Conservation (phyloP, 176 grass and related monocot species). For the Zoysia pacifica region DNA sequence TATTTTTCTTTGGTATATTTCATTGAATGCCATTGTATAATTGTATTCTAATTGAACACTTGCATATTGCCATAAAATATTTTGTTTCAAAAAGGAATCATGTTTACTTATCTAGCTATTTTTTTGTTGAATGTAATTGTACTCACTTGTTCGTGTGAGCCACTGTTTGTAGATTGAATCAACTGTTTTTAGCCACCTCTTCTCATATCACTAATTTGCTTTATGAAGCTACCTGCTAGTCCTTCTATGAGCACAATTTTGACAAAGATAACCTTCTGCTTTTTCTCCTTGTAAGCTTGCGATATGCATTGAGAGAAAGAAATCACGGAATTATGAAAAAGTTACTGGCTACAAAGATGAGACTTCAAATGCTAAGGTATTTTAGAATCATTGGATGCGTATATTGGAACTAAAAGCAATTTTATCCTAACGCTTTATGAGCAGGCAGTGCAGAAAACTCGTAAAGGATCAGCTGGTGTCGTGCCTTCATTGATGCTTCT, state of each 20-base stretch:
- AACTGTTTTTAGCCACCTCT: conserved; percentile 11
- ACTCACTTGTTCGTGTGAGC: conserved; percentile 16
- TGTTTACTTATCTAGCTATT: no score
- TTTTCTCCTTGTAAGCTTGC: conserved; percentile 63
- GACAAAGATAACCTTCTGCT: conserved; percentile 19
- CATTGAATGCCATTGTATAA: conserved; percentile 14
- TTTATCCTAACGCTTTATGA: conserved; percentile 41
- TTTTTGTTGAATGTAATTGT: no score
- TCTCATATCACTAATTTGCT: neutral
- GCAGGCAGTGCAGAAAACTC: conserved; percentile 50
- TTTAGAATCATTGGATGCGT: conserved; percentile 27
- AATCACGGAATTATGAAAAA: conserved; percentile 56
- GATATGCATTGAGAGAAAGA: conserved; percentile 92
- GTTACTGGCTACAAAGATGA: conserved; percentile 39
- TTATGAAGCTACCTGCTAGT: neutral
- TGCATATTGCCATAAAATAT: neutral
- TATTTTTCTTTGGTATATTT: conserved; percentile 16
- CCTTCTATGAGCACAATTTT: neutral
- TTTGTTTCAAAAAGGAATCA: neutral
- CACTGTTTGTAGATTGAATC: conserved; percentile 13
- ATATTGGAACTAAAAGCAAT: conserved; percentile 24
- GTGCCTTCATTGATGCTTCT: conserved; percentile 84
- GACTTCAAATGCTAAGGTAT: conserved; percentile 63
- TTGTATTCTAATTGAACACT: neutral
- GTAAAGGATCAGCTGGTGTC: conserved; percentile 77